phyloP scores from a whole-genome alignment of 345 rosid species.

The Brassica carinata region DNA sequence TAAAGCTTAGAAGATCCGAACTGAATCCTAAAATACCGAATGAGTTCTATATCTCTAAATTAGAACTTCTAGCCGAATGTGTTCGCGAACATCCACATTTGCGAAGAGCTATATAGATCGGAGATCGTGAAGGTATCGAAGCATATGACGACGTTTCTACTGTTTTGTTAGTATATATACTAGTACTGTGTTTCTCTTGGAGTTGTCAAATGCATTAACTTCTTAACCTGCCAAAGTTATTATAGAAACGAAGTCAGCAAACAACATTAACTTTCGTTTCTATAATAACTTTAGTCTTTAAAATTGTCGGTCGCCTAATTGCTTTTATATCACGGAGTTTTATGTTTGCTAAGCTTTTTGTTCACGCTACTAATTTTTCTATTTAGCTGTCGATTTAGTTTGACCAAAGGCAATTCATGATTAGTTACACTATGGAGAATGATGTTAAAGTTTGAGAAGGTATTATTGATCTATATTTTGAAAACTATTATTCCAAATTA shows the following conservation, averaged over 20 bases:
- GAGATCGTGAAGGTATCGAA: constrained; percentile 14
- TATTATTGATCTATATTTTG: no score
- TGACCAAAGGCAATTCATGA: not conserved
- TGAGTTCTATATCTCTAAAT: no score
- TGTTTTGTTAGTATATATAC: not conserved
- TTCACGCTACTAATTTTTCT: not conserved
- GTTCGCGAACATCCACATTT: no score
- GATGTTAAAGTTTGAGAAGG: not conserved
- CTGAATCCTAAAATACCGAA: no score
- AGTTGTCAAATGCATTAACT: constrained; percentile 19
- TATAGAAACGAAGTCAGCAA: constrained; percentile 42
- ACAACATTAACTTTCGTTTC: constrained; percentile 31
- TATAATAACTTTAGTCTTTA: constrained; percentile 27
- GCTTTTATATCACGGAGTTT: not conserved
- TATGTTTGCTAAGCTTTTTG: not conserved
- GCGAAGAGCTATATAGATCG: not conserved
- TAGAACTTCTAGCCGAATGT: no score
- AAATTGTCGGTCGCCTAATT: constrained; percentile 23
- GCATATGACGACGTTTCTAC: constrained; percentile 10
- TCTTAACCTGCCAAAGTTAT: constrained; percentile 36
- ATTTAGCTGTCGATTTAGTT: not conserved
- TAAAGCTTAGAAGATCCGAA: no score
- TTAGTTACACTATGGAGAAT: constrained; percentile 4
- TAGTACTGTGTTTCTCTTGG: not conserved
- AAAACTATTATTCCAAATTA: no score